Percentiles rank a stretch among this genome's conserved stretches.
Conservation (phyloP, 2,329 filamentous ascomycete genomes). For the Colletotrichum tanaceti region DNA sequence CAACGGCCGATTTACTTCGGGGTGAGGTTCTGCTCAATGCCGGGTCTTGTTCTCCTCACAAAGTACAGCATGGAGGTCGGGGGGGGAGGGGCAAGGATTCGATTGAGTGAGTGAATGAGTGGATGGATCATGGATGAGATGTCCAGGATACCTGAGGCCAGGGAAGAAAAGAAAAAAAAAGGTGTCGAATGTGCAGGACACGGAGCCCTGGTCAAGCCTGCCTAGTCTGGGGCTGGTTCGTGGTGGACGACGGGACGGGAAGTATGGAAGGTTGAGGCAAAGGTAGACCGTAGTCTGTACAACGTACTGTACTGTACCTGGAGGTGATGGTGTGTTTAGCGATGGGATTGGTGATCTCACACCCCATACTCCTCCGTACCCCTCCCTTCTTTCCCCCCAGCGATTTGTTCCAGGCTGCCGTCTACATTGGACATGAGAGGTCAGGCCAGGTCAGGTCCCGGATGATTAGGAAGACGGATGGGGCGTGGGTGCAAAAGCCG, state of each 20-base stretch:
- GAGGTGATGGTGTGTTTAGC: conserved; percentile 35
- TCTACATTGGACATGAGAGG: conserved; percentile 32
- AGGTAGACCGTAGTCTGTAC: conserved; percentile 10
- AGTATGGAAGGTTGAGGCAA: conserved; percentile 39
- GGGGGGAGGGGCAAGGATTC: not conserved
- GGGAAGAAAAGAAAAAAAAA: conserved; percentile 1
- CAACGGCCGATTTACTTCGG: not conserved
- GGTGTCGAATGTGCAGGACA: conserved; percentile 31
- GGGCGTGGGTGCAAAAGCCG: not conserved
- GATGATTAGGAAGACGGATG: not conserved
- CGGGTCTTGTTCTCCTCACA: conserved; percentile 8
- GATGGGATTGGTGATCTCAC: conserved; percentile 38
- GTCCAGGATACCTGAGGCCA: conserved; percentile 21
- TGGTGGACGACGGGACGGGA: conserved; percentile 38
- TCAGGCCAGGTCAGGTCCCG: conserved; percentile 8
- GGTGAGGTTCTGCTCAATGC: not conserved
- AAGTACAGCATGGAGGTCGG: not conserved
- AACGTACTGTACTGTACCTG: too few species aligned
- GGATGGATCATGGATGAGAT: conserved; percentile 18
- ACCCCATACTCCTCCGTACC: conserved; percentile 32
- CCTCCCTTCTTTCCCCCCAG: not conserved
- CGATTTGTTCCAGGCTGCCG: conserved; percentile 32
- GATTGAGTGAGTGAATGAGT: not conserved
- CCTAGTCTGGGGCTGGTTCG: conserved; percentile 36
- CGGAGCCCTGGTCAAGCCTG: conserved; percentile 34